A percentile compares a stretch with the other conserved stretches of the same genome.
Conservation (phyloP, 805 yeast species). For the Alloascoidea hylecoeti region DNA sequence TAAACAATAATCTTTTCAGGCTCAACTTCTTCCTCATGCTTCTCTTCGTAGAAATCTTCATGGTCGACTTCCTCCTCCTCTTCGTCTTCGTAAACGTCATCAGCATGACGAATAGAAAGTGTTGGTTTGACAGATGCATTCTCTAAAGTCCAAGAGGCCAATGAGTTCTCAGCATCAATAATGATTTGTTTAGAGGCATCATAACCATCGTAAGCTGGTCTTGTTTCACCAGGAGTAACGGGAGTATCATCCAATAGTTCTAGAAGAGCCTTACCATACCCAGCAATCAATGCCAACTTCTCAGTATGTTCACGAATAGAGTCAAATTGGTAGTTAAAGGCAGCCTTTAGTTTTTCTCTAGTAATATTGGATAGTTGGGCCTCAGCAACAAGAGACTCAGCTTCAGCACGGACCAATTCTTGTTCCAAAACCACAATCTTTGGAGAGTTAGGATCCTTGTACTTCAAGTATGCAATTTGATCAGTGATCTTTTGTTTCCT, state of each 20-base stretch:
- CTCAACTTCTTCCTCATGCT: conserved; percentile 19
- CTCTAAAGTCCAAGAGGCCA: conserved; percentile 94
- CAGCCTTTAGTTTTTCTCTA: conserved; percentile 94
- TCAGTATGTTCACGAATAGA: conserved; percentile 90
- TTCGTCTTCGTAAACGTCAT: conserved; percentile 46
- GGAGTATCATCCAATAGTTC: conserved; percentile 95
- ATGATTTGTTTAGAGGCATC: conserved; percentile 97
- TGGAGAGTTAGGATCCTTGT: conserved; percentile 96
- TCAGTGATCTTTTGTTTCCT: conserved; percentile 96
- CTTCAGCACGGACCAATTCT: conserved; percentile 97
- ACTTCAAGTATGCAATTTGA: conserved; percentile 93
- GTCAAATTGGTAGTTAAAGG: conserved; percentile 93
- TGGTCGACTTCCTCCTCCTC: conserved; percentile 21
- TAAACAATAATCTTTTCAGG: too few species aligned
- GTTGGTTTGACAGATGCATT: conserved; percentile 91
- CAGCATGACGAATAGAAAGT: conserved; percentile 67
- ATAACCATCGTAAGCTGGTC: conserved; percentile 96
- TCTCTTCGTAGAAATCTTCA: conserved; percentile 26
- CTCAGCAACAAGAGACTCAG: conserved; percentile 97
- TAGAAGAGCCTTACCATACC: conserved; percentile 94
- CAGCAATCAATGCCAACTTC: conserved; percentile 93
- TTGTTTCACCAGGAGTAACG: conserved; percentile 97
- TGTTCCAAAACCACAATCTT: conserved; percentile 93
- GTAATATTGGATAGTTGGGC: conserved; percentile 97
- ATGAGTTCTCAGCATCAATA: conserved; percentile 90